Percentiles rank a stretch among this genome's conserved stretches.
Conservation (phyloP, 1,139 yeast species). For the Hemisphaericaspora xylanilytica region DNA sequence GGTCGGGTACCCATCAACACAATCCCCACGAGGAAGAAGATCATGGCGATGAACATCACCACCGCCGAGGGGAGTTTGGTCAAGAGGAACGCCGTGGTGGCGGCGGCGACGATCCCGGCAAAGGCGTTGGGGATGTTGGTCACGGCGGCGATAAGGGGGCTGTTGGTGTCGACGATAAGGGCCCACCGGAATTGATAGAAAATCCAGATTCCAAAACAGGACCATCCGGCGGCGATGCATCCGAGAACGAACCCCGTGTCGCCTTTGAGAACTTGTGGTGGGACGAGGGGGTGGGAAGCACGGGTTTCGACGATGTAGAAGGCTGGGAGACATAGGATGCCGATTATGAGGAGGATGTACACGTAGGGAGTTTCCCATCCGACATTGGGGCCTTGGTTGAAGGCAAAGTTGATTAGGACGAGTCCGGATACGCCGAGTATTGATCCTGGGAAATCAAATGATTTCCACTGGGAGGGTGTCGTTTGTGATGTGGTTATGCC, state of each 20-base stretch:
- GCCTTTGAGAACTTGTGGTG: conserved; percentile 38
- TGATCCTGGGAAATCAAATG: conserved; percentile 51
- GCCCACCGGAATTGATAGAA: conserved; percentile 43
- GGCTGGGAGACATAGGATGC: conserved; percentile 32
- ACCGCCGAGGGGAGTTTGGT: conserved; percentile 36
- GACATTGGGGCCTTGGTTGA: conserved; percentile 62
- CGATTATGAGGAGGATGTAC: conserved; percentile 51
- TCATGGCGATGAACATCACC: conserved; percentile 46
- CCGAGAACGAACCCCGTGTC: conserved; percentile 46
- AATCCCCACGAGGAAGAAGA: conserved; percentile 40
- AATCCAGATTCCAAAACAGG: conserved; percentile 59
- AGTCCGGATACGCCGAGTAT: conserved; percentile 48
- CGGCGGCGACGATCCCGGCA: conserved; percentile 48
- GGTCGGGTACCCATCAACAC: conserved; percentile 46
- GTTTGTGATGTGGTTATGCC: conserved; percentile 17
- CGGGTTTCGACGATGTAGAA: conserved; percentile 36
- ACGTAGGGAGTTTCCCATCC: conserved; percentile 55
- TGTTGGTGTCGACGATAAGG: conserved; percentile 25
- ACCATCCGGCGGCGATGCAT: conserved; percentile 58
- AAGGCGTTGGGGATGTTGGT: conserved; percentile 39
- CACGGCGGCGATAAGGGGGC: conserved; percentile 38
- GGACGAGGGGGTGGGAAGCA: conserved; percentile 46
- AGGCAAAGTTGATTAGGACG: conserved; percentile 51
- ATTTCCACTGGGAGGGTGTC: too few relatives aligned
- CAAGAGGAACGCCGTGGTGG: conserved; percentile 39